These are phyloP conservation scores for Aureobasidium sp. DNA, from an alignment of 2,329 filamentous ascomycete species.

Conservation along the genomic window DNA sequence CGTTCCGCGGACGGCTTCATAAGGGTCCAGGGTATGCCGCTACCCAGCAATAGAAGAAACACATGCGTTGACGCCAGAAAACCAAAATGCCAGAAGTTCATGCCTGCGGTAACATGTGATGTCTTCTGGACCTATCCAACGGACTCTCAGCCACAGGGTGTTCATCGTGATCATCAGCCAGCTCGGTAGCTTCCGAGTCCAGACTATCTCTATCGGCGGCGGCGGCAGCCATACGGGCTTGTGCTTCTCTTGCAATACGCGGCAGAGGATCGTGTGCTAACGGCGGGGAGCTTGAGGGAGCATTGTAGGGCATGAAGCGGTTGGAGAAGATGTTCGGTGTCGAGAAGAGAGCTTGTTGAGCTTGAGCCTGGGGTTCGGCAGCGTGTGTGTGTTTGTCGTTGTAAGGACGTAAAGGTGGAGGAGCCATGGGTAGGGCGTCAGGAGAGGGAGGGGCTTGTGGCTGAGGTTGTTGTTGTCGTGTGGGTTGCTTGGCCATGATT, in stretches of 20 bases:
- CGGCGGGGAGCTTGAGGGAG: conserved; percentile 8
- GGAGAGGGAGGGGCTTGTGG: neutral
- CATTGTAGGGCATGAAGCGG: conserved; percentile 6
- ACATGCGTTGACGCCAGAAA: too few species aligned
- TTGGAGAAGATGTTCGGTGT: conserved; percentile 9
- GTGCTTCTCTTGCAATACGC: conserved; percentile 1
- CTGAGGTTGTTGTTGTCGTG: neutral
- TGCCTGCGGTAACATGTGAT: conserved; percentile 1
- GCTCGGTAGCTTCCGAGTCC: conserved; percentile 11
- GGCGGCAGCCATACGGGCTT: conserved; percentile 4
- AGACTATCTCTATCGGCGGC: conserved; percentile 5
- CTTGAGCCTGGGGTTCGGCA: neutral
- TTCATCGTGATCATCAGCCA: conserved; percentile 9
- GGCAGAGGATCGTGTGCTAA: conserved; percentile 1
- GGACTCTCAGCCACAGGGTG: conserved; percentile 4
- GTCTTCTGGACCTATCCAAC: neutral
- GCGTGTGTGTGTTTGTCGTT: neutral
- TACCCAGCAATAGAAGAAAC: too few species aligned
- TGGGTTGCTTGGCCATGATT: conserved; percentile 14
- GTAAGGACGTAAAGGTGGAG: neutral
- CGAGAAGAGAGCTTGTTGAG: neutral
- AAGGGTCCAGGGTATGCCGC: neutral
- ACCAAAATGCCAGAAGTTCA: too few species aligned
- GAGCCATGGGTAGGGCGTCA: conserved; percentile 3
- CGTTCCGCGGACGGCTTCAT: neutral